Percentiles rank a stretch among this genome's conserved stretches.
These are phyloP conservation scores for Fraxinus greggii DNA, from an alignment of 305 asterid species.

Conservation along the genomic window DNA sequence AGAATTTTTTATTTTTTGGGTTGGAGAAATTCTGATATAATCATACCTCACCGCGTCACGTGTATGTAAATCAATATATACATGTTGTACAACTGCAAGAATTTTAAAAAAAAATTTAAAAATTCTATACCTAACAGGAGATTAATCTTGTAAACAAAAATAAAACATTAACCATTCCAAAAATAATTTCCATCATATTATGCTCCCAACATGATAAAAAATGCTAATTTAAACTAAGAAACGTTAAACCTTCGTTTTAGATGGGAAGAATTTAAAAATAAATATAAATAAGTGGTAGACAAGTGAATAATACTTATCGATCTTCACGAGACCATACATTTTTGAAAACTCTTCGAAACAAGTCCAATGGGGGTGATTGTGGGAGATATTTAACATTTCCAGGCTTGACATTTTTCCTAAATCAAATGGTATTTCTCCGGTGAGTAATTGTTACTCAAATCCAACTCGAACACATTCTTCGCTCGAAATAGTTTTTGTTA, in stretches of 20 bases:
- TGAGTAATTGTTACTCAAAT: conserved; percentile 25
- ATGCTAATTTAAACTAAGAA: not conserved
- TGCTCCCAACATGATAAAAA: not conserved
- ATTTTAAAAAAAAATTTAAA: no score
- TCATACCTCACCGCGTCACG: no score
- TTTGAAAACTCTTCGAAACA: conserved; percentile 6
- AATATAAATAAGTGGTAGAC: no score
- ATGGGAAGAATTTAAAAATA: no score
- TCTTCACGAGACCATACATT: not conserved
- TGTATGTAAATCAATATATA: no score
- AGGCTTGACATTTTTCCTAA: not conserved
- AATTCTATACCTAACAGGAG: no score
- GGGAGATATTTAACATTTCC: not conserved
- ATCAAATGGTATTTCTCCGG: conserved; percentile 13
- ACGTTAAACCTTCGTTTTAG: not conserved
- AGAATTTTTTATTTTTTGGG: no score
- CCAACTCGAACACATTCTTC: conserved; percentile 2
- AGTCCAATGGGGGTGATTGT: conserved; percentile 18
- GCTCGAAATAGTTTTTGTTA: not conserved
- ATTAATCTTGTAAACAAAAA: no score
- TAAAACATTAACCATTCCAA: not conserved
- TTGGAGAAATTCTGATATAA: no score
- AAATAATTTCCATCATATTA: not conserved
- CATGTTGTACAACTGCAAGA: no score
- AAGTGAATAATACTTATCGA: no score